Base-by-base conservation (phyloP, 179 eudicot genomes). In the Carnegiea gigantea region DNA sequence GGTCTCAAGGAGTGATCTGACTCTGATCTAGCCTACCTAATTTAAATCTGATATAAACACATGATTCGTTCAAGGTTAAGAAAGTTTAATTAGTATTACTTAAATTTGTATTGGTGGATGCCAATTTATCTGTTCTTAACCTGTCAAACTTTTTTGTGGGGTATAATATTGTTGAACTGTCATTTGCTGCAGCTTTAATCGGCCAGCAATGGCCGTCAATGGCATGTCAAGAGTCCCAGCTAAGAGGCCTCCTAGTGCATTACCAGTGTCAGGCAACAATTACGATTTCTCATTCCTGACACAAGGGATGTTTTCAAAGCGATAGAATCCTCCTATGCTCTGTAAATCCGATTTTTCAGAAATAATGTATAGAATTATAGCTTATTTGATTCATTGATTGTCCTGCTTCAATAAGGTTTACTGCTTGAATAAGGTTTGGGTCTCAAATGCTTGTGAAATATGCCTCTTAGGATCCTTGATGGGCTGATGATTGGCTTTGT, bases 211-310 rank as follows among this genome's bases (percentile, higher is more conserved):
- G 5, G 14, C 77, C 1, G 12, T 79, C 20, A 86, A 62, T n/a
- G 81, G 88, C 2, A 24, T 54, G 10, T 51, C 83, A 9, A 53
- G 65, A n/a, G 15, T 59, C 8, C 76, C 84, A 44, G 78, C 77
- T 13, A 82, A 24, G 73, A 60, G 73, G 79, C 78, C 54, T 67
- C 73, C 71, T 24, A 78, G 79, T 36, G 82, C 80, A 18, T 62
- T 88, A 54, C 86, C 90, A 9, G 86, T 88, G 44, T 88, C 89
- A 20, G 89, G 89, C 2, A 60, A 84, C 70, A 86, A 88, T 68
- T 88, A 88, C 24, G 90, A 88, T 77, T 88, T 88, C 65, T 88
- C 90, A 5, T 82, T 59, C 80, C 43, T 88, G 15, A 88, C 90
- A 1, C 83, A 85, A 78, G 89, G 89, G 51, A 71, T 88, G 82